These are phyloP conservation scores for Metschnikowia henanensis DNA, from an alignment of 805 yeast genomes.

Conservation along the genomic window DNA sequence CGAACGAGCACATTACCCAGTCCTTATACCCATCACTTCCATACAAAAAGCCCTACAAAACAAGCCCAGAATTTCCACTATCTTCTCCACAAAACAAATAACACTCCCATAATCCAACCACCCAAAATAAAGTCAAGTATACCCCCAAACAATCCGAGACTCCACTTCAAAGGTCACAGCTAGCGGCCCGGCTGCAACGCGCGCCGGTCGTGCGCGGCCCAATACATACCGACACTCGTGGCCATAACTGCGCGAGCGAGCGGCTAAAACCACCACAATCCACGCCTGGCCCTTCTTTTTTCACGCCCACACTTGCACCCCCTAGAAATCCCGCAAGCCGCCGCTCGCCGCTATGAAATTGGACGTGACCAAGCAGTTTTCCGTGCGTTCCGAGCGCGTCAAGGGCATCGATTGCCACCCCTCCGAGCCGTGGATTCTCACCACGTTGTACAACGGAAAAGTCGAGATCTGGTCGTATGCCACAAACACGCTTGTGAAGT, in stretches of 20 bases:
- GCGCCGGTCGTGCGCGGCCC: constrained; percentile 16
- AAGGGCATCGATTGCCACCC: constrained; percentile 99
- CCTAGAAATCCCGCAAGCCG: too few relatives aligned
- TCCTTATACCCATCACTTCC: too few relatives aligned
- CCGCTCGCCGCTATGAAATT: constrained; percentile 38
- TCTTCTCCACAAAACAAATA: too few relatives aligned
- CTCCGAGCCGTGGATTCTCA: constrained; percentile 93
- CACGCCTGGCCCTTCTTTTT: neutral
- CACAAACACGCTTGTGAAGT: constrained; percentile 77
- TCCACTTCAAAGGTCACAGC: too few relatives aligned
- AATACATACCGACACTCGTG: constrained; percentile 14
- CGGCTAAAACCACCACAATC: neutral
- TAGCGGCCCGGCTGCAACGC: neutral
- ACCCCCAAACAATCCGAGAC: too few relatives aligned
- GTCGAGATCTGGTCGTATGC: constrained; percentile 95
- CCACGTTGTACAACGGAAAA: constrained; percentile 87
- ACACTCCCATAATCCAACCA: too few relatives aligned
- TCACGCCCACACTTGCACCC: constrained; percentile 2
- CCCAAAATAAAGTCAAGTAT: too few relatives aligned
- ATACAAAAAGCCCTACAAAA: too few relatives aligned
- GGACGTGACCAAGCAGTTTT: constrained; percentile 70
- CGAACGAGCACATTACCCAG: too few relatives aligned
- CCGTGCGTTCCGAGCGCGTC: constrained; percentile 93
- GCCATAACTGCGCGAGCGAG: constrained; percentile 8
- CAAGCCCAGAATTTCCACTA: too few relatives aligned